A percentile compares a stretch with the other conserved stretches of the same genome.
These are phyloP conservation scores for Nevesoporus exiguus DNA, from an alignment of 768 basidiomycete species.

Conservation along the genomic window DNA sequence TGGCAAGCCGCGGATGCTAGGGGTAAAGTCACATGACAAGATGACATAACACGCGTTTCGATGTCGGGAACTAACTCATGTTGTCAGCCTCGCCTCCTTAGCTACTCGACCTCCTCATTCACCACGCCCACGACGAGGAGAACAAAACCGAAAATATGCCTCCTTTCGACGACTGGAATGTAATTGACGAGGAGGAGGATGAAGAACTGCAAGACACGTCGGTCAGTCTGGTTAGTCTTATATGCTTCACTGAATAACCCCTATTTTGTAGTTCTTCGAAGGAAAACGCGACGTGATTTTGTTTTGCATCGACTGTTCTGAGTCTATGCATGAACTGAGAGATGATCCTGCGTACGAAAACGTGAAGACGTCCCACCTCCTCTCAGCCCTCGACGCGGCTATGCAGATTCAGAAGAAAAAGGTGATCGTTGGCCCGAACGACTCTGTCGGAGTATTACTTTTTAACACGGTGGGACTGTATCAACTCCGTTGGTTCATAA, in stretches of 20 bases:
- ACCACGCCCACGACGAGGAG: not conserved
- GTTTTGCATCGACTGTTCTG: constrained; percentile 94
- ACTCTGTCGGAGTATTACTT: constrained; percentile 84
- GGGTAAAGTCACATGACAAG: constrained; percentile 14
- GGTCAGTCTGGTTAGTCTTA: constrained; percentile 35
- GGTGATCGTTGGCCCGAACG: constrained; percentile 83
- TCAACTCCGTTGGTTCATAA: not conserved
- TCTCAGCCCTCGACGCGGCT: constrained; percentile 76
- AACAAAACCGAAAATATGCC: constrained; percentile 41
- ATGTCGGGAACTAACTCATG: not conserved
- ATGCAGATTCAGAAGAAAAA: constrained; percentile 89
- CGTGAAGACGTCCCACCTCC: constrained; percentile 69
- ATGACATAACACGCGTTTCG: constrained; percentile 27
- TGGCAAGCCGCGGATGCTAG: too few species aligned
- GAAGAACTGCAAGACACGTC: constrained; percentile 73
- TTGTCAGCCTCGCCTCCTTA: constrained; percentile 2
- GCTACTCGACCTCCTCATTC: not conserved
- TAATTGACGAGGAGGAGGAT: constrained; percentile 75
- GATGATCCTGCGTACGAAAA: constrained; percentile 66
- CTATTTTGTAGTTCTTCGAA: constrained; percentile 53
- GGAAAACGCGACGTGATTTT: constrained; percentile 82
- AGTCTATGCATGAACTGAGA: constrained; percentile 76
- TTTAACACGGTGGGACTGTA: constrained; percentile 79
- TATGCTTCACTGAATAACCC: constrained; percentile 5
- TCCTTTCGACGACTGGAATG: constrained; percentile 79